Evolutionary conservation across 1,139 yeast species (phyloP), one percentile per base, ranked within the genome.

Genomic region (Debaryomyces singareniensis): DNA sequence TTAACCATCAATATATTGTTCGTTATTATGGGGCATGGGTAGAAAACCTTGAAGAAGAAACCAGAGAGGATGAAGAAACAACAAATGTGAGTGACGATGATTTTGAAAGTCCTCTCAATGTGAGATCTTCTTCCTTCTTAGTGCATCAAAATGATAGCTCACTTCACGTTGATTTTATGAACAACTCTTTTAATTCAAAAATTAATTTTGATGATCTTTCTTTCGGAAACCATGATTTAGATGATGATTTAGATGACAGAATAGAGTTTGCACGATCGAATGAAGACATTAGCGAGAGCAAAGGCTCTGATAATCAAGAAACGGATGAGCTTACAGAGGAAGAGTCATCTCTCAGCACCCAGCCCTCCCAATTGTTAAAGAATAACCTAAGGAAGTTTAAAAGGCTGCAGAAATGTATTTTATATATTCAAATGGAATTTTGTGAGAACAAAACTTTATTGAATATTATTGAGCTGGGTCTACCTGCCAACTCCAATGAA

Each of bases 11-110:
- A 49, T 87, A 86, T 52, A 96, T 93, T 28, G 98, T 93, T 2
- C 62, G 98, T 33, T 93, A 93, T 51, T 91, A 85, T 56, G 95
- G 96, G 2, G 95, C 97, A 0, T 93, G 98, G 99, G 74, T 91
- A 3, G 98, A 91, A 49, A 85, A 80, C 32, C 75, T 78, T 3
- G 16, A 20, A 10, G 25, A 23, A 13, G 11, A 23, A 6, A 10
- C 9, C 9, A 7, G 9, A 7, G 40, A 35, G 16, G 46, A 40
- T 5, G 30, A 23, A 15, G 20, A 37, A 15, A 20, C 33, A 20
- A 39, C 33, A 4, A 33, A 34, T 15, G 29, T 34, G 6, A 30
- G 47, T 1, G 47, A 38, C 12, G 44, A 40, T 4, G 45, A 40
- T 6, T 43, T 39, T n/a, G 51, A 42, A 4, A 38, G 38, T 15